A percentile compares a stretch with the other conserved stretches of the same genome.
These are phyloP conservation scores for Cercospora sojina DNA, from an alignment of 2,329 filamentous ascomycete species.

Conservation along the genomic window DNA sequence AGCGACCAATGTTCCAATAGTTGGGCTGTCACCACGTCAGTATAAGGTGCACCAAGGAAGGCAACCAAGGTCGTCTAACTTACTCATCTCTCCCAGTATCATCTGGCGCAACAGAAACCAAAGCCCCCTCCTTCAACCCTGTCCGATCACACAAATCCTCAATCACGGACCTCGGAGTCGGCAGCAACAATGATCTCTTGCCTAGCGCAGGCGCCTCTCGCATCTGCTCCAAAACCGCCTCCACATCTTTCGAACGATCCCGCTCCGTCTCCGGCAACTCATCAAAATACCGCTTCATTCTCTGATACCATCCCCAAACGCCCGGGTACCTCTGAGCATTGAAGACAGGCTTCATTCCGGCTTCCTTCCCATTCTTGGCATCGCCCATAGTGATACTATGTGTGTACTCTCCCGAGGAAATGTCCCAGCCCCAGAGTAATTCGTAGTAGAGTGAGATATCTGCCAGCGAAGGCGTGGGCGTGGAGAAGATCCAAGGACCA, in stretches of 20 bases:
- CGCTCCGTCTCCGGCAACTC: constrained; percentile 34
- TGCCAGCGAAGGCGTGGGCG: constrained; percentile 38
- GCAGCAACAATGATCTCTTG: constrained; percentile 33
- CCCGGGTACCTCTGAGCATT: constrained; percentile 41
- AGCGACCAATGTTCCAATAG: constrained; percentile 39
- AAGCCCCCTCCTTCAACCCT: constrained; percentile 35
- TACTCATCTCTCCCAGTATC: constrained; percentile 42
- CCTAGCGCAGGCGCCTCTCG: constrained; percentile 28
- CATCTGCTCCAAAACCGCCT: constrained; percentile 32
- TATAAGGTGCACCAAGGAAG: background rate
- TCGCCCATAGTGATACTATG: constrained; percentile 41
- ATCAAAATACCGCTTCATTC: constrained; percentile 37
- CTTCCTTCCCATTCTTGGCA: constrained; percentile 32
- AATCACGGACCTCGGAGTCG: constrained; percentile 33
- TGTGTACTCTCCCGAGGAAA: constrained; percentile 39
- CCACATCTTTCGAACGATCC: constrained; percentile 23
- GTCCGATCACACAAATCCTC: constrained; percentile 33
- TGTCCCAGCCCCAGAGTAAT: constrained; percentile 42
- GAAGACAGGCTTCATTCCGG: constrained; percentile 34
- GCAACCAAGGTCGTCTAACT: background rate
- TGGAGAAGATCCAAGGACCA: constrained; percentile 41
- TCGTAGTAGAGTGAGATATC: constrained; percentile 44
- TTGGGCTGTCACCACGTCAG: constrained; percentile 33
- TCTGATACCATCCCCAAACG: constrained; percentile 40
- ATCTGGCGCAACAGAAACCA: constrained; percentile 42